Evolutionary conservation across 371 early-diverging fungal genomes (phyloP).

Genomic region (Apophysomyces sp.): DNA sequence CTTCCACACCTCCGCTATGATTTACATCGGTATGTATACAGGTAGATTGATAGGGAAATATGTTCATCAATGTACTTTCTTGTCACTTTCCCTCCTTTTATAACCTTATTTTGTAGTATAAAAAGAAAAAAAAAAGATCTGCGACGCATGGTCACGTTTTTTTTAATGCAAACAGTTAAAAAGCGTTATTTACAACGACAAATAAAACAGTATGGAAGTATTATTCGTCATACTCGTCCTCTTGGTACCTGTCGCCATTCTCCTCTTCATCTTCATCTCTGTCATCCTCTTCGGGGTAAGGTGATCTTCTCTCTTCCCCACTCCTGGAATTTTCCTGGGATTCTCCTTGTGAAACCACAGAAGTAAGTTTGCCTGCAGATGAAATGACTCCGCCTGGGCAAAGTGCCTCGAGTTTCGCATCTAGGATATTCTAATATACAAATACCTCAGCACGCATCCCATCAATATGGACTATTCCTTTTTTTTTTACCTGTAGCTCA

Average conservation of each 20-base stretch:
- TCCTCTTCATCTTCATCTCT: background rate
- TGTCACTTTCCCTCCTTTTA: background rate
- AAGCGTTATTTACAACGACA: background rate
- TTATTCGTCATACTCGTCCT: background rate
- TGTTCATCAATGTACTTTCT: too few relatives aligned
- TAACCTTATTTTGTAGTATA: too few relatives aligned
- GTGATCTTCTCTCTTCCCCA: background rate
- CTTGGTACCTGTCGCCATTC: too few relatives aligned
- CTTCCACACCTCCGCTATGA: too few relatives aligned
- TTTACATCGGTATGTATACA: too few relatives aligned
- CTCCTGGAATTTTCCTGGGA: background rate
- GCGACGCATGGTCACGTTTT: too few relatives aligned
- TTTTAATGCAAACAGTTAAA: background rate
- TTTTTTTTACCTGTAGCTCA: background rate
- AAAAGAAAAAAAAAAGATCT: too few relatives aligned
- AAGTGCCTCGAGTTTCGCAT: background rate
- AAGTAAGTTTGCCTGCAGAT: background rate
- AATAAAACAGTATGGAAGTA: background rate
- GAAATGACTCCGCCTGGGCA: background rate
- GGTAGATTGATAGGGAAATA: too few relatives aligned
- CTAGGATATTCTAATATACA: background rate
- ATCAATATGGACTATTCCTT: background rate
- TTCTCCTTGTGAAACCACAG: background rate
- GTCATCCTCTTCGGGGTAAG: background rate
- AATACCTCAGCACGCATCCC: background rate